Evolutionary conservation across 305 asterid genomes (phyloP).

Genomic region (Lippia alba): DNA sequence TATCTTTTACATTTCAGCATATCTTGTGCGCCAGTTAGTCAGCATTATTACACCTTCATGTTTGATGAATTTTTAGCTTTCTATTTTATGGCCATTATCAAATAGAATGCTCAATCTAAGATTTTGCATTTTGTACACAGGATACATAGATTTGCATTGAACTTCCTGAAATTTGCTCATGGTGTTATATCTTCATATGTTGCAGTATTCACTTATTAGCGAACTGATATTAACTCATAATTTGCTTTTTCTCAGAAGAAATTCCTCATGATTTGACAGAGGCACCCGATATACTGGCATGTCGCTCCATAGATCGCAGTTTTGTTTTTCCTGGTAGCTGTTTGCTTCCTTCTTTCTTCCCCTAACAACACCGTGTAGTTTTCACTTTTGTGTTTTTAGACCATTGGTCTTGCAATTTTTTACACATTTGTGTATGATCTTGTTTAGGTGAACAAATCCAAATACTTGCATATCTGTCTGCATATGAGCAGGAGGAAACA

Average conservation of each 20-base stretch:
- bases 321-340: conserved; percentile 66
- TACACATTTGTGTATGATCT: conserved; percentile 17
- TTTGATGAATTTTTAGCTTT: not conserved
- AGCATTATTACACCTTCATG: not conserved
- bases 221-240: conserved; percentile 25
- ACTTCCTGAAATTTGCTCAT: conserved; percentile 22
- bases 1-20: not conserved
- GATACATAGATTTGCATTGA: conserved; percentile 1
- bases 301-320: conserved; percentile 57
- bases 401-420: not conserved
- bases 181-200: conserved; percentile 4
- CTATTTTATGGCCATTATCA: not conserved
- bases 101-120: conserved; percentile 13
- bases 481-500: conserved; percentile 59
- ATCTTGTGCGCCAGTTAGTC: not conserved
- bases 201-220: not conserved
- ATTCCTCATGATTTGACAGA: conserved; percentile 69
- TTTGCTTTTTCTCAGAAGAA: conserved; percentile 52
- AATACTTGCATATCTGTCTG: conserved; percentile 55
- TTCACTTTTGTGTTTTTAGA: conserved; percentile 1
- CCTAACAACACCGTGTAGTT: not conserved
- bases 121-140: conserved; percentile 1
- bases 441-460: conserved; percentile 57
- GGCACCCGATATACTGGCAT: conserved; percentile 55
- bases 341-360: not conserved